Percentiles rank a stretch among this genome's conserved stretches.
phyloP scores from a whole-genome alignment of 2,329 filamentous ascomycete species.

The Fusarium scirpi region DNA sequence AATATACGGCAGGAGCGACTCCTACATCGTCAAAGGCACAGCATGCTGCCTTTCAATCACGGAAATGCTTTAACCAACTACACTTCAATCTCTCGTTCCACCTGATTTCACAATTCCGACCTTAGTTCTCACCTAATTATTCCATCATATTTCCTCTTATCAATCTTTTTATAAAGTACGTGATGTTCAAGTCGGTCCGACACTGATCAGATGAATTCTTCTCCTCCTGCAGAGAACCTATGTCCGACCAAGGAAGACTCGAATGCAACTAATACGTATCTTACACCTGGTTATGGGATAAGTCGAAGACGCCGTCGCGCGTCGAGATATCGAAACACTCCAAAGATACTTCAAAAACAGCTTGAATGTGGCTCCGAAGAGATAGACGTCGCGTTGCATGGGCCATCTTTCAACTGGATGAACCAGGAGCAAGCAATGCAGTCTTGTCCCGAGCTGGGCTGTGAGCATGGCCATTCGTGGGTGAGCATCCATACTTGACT shows the following conservation, averaged over 20 bases:
- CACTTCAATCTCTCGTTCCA: constrained; percentile 5
- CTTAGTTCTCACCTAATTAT: constrained; percentile 1
- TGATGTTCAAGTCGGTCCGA: background rate
- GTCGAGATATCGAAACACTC: constrained; percentile 2
- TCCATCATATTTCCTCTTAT: background rate
- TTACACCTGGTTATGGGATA: constrained; percentile 1
- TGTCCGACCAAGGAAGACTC: background rate
- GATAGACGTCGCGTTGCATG: constrained; percentile 3
- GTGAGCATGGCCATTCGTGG: background rate
- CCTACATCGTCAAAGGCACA: background rate
- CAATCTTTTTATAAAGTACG: constrained; percentile 1
- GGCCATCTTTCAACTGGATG: constrained; percentile 11
- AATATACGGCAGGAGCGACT: constrained; percentile 13
- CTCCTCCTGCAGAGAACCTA: constrained; percentile 1
- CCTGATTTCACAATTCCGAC: constrained; percentile 10
- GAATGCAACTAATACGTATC: background rate
- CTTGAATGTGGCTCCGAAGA: constrained; percentile 22
- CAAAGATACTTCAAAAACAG: constrained; percentile 2
- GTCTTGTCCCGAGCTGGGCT: constrained; percentile 34
- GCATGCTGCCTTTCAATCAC: background rate
- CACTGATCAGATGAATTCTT: constrained; percentile 16
- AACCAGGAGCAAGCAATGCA: constrained; percentile 20
- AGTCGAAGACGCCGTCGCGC: background rate
- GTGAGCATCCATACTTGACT: background rate
- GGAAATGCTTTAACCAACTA: background rate